These are phyloP conservation scores for Durusdinium trenchii DNA, from an alignment of 73 alveolate genomes.

Conservation along the genomic window DNA sequence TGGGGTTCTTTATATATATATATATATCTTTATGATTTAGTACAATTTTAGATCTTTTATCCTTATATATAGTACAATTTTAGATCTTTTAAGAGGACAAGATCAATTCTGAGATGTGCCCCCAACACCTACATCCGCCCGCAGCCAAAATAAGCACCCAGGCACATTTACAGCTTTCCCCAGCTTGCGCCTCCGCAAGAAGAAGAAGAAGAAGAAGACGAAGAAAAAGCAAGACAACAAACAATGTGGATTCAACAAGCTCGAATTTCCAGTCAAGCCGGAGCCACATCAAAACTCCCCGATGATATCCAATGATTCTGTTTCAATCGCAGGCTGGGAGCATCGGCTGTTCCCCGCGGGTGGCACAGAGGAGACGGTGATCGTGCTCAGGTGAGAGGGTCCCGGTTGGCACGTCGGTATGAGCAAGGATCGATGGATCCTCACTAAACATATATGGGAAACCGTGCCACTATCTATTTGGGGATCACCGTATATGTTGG, in stretches of 20 bases:
- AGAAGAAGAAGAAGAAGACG: too few relatives aligned
- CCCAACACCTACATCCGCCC: neutral
- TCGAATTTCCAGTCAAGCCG: too few relatives aligned
- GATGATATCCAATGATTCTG: neutral
- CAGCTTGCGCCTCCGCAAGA: too few relatives aligned
- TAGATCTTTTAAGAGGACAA: neutral
- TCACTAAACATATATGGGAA: neutral
- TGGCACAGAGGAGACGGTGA: conserved; percentile 70
- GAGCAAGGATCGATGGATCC: neutral
- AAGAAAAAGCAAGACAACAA: too few relatives aligned
- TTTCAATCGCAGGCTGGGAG: conserved; percentile 36
- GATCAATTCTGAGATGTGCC: neutral
- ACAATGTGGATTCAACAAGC: too few relatives aligned
- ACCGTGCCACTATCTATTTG: neutral
- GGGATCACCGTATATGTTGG: neutral
- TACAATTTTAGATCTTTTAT: too few relatives aligned
- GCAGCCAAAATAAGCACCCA: neutral
- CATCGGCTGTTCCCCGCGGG: conserved; percentile 51
- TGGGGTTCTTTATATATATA: neutral
- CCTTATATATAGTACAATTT: neutral
- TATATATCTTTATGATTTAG: neutral
- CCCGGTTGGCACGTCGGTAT: neutral
- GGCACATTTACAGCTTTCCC: too few relatives aligned
- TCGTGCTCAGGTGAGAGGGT: conserved; percentile 1
- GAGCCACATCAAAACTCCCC: neutral